A percentile compares a stretch with the other conserved stretches of the same genome.
phyloP scores from a whole-genome alignment of 2,329 filamentous ascomycete species.

The Phyllosticta capitalensis region DNA sequence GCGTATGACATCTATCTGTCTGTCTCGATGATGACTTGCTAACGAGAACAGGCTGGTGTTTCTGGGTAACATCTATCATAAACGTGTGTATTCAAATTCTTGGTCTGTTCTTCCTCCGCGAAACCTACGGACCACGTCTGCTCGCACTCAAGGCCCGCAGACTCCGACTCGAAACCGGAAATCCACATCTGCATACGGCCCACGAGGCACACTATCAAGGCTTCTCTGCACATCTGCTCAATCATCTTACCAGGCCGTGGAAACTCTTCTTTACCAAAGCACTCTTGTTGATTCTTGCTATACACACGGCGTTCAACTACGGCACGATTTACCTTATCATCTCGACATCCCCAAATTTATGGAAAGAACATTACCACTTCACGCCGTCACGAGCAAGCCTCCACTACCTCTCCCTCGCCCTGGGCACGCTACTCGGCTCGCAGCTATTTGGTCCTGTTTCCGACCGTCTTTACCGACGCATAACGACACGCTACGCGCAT shows the following conservation, averaged over 20 bases:
- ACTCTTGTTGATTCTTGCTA: conserved; percentile 47
- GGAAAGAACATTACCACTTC: conserved; percentile 46
- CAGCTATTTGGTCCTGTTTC: conserved; percentile 38
- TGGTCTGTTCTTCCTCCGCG: conserved; percentile 34
- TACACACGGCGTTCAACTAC: conserved; percentile 50
- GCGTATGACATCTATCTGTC: conserved; percentile 16
- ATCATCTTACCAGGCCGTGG: conserved; percentile 43
- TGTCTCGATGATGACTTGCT: too few relatives aligned
- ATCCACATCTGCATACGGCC: conserved; percentile 48
- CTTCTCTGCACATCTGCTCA: conserved; percentile 22
- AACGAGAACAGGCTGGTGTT: conserved; percentile 28
- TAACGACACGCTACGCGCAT: conserved; percentile 36
- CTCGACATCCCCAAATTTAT: conserved; percentile 51
- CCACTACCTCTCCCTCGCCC: conserved; percentile 53
- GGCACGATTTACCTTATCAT: conserved; percentile 56
- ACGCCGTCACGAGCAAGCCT: conserved; percentile 50
- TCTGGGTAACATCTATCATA: conserved; percentile 38
- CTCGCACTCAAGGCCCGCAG: conserved; percentile 44
- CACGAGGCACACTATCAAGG: conserved; percentile 28
- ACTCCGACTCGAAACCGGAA: conserved; percentile 51
- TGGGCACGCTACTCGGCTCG: conserved; percentile 48
- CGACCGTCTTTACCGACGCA: conserved; percentile 40
- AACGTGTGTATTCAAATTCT: conserved; percentile 32
- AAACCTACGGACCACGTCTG: conserved; percentile 36
- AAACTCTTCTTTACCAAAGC: conserved; percentile 49